phyloP scores from a whole-genome alignment of 2,329 filamentous ascomycete genomes.

The Aspergillus novofumigatus region DNA sequence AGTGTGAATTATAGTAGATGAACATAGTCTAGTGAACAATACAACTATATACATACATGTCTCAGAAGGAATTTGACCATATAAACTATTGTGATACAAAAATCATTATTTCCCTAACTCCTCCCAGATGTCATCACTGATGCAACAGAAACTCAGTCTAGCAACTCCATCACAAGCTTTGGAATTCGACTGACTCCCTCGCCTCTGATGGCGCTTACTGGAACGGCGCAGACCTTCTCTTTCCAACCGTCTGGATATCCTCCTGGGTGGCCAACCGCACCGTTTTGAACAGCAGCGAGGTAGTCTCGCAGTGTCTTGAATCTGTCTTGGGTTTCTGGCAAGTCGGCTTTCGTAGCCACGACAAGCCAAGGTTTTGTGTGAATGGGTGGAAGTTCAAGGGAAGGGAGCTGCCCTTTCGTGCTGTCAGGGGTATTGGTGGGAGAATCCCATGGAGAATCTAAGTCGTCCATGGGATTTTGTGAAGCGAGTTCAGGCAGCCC shows the following conservation, averaged over 20 bases:
- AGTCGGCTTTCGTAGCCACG: slow-evolving; percentile 86
- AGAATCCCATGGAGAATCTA: background rate
- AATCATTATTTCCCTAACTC: background rate
- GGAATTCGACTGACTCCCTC: slow-evolving; percentile 66
- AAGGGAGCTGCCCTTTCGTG: slow-evolving; percentile 36
- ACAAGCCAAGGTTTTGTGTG: slow-evolving; percentile 97
- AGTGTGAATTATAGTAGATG: no score
- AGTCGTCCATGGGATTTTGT: slow-evolving; percentile 1
- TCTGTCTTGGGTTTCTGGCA: slow-evolving; percentile 73
- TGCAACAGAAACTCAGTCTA: slow-evolving; percentile 25
- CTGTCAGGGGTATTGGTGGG: slow-evolving; percentile 4
- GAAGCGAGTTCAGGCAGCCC: slow-evolving; percentile 21
- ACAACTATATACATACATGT: no score
- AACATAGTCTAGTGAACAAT: no score
- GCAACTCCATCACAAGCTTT: slow-evolving; percentile 37
- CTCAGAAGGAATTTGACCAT: no score
- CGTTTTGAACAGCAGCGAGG: slow-evolving; percentile 61
- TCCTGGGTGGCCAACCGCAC: slow-evolving; percentile 69
- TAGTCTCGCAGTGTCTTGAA: slow-evolving; percentile 68
- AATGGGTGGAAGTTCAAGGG: slow-evolving; percentile 62
- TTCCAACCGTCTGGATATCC: slow-evolving; percentile 62
- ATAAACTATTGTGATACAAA: background rate
- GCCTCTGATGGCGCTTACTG: slow-evolving; percentile 83
- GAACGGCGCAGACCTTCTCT: slow-evolving; percentile 60
- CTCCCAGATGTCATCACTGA: background rate